Conservation (phyloP, 768 basidiomycete species). For the Mycena chlorophos region DNA sequence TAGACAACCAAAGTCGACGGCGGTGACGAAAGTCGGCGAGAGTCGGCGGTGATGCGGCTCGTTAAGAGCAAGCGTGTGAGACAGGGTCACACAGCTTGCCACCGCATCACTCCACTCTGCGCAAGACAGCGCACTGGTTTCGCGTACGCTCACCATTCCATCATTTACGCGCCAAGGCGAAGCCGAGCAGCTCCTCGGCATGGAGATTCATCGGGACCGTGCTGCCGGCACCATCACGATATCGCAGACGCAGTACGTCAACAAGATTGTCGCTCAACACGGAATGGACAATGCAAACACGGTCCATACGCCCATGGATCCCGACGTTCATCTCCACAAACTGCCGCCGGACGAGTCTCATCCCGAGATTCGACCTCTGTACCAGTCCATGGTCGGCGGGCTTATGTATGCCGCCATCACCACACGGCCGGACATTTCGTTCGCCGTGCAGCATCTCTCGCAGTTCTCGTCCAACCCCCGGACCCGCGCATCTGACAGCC, state of each 20-base stretch:
- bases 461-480: constrained; percentile 30
- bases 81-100: background rate
- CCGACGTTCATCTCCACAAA: constrained; percentile 9
- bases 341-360: background rate
- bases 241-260: constrained; percentile 17
- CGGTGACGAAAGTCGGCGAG: background rate
- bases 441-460: constrained; percentile 24
- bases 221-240: background rate
- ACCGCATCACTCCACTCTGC: background rate
- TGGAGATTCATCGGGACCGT: constrained; percentile 19
- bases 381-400: constrained; percentile 25
- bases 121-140: background rate
- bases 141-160: background rate
- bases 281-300: constrained; percentile 14
- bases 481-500: constrained; percentile 30
- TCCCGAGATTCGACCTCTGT: constrained; percentile 15
- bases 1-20: background rate
- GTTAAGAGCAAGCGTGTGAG: background rate
- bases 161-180: constrained; percentile 14
- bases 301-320: constrained; percentile 15
- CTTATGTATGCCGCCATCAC: constrained; percentile 2
- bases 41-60: background rate
- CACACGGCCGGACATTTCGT: constrained; percentile 36
- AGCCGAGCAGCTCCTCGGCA: constrained; percentile 21
- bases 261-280: constrained; percentile 5